These are phyloP conservation scores for Leccinellum luteum DNA, from an alignment of 768 basidiomycete genomes.

Conservation along the genomic window DNA sequence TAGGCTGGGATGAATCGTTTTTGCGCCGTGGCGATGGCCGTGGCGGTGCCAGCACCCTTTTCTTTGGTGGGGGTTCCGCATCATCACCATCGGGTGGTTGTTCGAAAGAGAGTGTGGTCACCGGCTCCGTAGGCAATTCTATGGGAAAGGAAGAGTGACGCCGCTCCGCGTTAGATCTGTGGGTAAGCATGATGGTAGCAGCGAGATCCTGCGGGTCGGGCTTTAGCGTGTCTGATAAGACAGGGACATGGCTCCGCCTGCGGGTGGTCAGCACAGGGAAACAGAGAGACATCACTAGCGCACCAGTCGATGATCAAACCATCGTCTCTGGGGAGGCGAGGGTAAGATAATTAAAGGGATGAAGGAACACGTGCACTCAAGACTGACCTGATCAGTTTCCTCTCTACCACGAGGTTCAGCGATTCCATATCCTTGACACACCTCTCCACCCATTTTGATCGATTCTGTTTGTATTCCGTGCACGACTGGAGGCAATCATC, in stretches of 20 bases:
- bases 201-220: slow-evolving; percentile 28
- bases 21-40: slow-evolving; percentile 9
- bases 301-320: slow-evolving; percentile 32
- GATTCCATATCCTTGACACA: slow-evolving; percentile 20
- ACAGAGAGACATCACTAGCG: not conserved
- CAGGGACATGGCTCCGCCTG: slow-evolving; percentile 31
- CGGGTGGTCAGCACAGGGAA: not conserved
- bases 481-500: slow-evolving; percentile 21
- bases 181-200: slow-evolving; percentile 23
- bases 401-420: slow-evolving; percentile 23
- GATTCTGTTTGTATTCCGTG: slow-evolving; percentile 18
- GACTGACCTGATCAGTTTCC: slow-evolving; percentile 28
- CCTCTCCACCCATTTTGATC: slow-evolving; percentile 20
- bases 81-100: not conserved
- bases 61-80: slow-evolving; percentile 2
- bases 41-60: slow-evolving; percentile 22
- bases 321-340: slow-evolving; percentile 22
- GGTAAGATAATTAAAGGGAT: not conserved
- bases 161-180: slow-evolving; percentile 25
- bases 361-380: not conserved
- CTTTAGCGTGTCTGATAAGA: slow-evolving; percentile 32
- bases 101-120: not conserved
- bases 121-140: not conserved
- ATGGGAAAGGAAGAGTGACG: not conserved
- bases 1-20: slow-evolving; percentile 1